Percentiles rank a stretch among this genome's conserved stretches.
These are phyloP conservation scores for Botrytis pseudocinerea DNA, from an alignment of 2,329 filamentous ascomycete species.

Conservation along the genomic window DNA sequence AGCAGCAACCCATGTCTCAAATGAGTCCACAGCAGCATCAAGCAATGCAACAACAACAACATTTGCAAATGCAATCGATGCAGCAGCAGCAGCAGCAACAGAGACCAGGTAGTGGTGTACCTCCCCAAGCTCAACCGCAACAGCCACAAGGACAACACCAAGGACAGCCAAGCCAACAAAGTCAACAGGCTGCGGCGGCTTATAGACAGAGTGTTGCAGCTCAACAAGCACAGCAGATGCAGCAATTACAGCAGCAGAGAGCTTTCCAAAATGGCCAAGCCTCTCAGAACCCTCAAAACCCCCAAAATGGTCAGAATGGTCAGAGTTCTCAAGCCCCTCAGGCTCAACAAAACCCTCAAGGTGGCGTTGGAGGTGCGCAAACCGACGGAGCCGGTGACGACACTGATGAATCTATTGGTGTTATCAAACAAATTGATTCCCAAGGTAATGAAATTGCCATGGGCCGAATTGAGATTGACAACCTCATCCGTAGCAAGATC, in stretches of 20 bases:
- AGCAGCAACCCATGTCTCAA: conserved; percentile 35
- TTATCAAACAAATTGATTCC: conserved; percentile 57
- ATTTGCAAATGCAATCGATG: conserved; percentile 3
- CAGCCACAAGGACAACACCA: conserved; percentile 11
- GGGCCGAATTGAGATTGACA: conserved; percentile 65
- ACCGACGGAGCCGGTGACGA: conserved; percentile 71
- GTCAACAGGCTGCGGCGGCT: conserved; percentile 14
- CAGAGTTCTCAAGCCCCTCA: conserved; percentile 18
- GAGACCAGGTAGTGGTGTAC: background rate
- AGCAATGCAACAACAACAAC: conserved; percentile 39
- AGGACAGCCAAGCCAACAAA: conserved; percentile 12
- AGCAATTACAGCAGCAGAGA: conserved; percentile 17
- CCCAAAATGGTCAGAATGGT: conserved; percentile 42
- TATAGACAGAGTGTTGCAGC: conserved; percentile 18
- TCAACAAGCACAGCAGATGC: conserved; percentile 21
- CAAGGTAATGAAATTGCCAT: conserved; percentile 56
- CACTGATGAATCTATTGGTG: conserved; percentile 53
- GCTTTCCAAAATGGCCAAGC: conserved; percentile 33
- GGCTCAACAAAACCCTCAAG: conserved; percentile 37
- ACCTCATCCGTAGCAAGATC: conserved; percentile 67
- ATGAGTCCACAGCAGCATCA: conserved; percentile 32
- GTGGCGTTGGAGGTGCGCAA: conserved; percentile 57
- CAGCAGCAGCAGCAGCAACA: background rate
- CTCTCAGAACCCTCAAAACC: conserved; percentile 29
- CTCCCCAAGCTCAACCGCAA: conserved; percentile 7